Evolutionary conservation across 495 filamentous ascomycete species (phyloP).

Genomic region (Aspergillus conjunctus): DNA sequence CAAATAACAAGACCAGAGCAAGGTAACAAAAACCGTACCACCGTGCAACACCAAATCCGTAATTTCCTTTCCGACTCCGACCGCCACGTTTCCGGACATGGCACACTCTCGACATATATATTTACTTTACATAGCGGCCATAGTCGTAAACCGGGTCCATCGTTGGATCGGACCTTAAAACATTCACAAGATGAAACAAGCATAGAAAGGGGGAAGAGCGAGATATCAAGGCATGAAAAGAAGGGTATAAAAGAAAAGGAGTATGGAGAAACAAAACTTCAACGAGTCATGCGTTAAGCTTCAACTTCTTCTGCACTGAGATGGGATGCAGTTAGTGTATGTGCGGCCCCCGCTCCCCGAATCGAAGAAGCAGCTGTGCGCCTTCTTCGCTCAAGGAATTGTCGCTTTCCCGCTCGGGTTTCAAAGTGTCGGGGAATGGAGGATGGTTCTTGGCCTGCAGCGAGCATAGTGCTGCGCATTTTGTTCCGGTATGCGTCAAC

Average conservation of each 20-base stretch:
- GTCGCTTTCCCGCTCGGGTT: constrained; percentile 83
- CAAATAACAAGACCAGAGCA: constrained; percentile 10
- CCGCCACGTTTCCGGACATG: constrained; percentile 14
- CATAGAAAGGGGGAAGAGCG: constrained; percentile 5
- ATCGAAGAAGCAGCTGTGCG: constrained; percentile 22
- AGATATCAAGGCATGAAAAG: constrained; percentile 16
- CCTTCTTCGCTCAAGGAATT: constrained; percentile 67
- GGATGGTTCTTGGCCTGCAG: constrained; percentile 68
- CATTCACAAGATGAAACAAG: neutral
- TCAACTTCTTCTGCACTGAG: constrained; percentile 49
- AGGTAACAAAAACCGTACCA: constrained; percentile 8
- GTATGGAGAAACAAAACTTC: neutral
- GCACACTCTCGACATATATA: constrained; percentile 12
- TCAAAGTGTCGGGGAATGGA: constrained; percentile 82
- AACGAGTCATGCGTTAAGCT: constrained; percentile 22
- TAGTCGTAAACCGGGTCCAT: constrained; percentile 6
- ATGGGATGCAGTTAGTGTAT: constrained; percentile 33
- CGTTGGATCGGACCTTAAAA: constrained; percentile 1
- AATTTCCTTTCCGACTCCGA: constrained; percentile 1
- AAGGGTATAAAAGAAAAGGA: constrained; percentile 18
- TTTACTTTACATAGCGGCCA: constrained; percentile 28
- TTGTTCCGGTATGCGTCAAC: constrained; percentile 96
- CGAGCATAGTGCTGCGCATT: constrained; percentile 78
- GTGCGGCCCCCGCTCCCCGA: constrained; percentile 16
- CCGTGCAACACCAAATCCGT: constrained; percentile 12